Evolutionary conservation across 208 protist genomes (phyloP).

Genomic region (Novymonas esmeraldas): DNA sequence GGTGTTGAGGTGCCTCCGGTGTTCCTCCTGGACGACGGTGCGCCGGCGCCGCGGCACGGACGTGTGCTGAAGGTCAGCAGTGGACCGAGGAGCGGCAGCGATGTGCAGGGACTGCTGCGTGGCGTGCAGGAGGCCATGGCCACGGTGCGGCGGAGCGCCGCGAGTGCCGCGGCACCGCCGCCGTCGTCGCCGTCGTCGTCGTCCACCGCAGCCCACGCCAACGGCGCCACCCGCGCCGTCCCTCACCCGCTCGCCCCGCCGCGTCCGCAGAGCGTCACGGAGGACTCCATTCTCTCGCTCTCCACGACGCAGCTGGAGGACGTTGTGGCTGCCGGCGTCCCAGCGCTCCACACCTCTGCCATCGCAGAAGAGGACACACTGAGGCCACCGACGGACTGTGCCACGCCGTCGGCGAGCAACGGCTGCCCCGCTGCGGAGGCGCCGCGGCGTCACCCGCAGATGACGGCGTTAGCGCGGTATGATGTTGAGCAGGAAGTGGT

Average conservation of each 20-base stretch:
- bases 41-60: not conserved
- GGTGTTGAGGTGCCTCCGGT: constrained; percentile 24
- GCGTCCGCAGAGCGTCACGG: constrained; percentile 42
- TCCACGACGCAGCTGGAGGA: constrained; percentile 46
- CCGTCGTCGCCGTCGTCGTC: not conserved
- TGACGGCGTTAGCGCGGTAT: constrained; percentile 12
- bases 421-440: too few species aligned
- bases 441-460: too few species aligned
- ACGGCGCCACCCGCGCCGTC: not conserved
- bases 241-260: constrained; percentile 44
- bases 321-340: constrained; percentile 33
- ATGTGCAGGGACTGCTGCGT: not conserved
- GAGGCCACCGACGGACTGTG: not conserved
- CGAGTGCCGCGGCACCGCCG: not conserved
- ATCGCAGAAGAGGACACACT: not conserved
- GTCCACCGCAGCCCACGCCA: constrained; percentile 1
- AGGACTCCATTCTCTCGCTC: constrained; percentile 76
- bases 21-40: constrained; percentile 10
- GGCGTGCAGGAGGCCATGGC: not conserved
- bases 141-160: not conserved
- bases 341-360: constrained; percentile 20
- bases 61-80: not conserved
- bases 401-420: too few species aligned
- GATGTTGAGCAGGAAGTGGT: constrained; percentile 61
- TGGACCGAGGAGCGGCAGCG: too few species aligned